Evolutionary conservation across 148 eudicot species (phyloP).

Genomic region (Fallopia convolvulus): DNA sequence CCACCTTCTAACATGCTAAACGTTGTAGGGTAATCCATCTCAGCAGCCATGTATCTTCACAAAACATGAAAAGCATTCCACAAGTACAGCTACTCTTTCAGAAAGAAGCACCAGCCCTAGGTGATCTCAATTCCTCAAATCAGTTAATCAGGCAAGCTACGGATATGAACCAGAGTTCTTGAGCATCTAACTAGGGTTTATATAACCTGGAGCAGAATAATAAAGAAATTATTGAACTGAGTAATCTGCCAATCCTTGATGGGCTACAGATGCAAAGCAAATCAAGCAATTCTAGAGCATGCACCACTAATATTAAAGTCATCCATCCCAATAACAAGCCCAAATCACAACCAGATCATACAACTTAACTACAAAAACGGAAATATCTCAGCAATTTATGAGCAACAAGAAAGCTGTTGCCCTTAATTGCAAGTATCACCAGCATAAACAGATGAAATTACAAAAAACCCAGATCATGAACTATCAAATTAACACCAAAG

Average conservation of each 20-base stretch:
- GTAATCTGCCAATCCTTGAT: neutral
- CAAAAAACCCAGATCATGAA: neutral
- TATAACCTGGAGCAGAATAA: conserved; percentile 6
- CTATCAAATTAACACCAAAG: neutral
- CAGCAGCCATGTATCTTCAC: conserved; percentile 14
- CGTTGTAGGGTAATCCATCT: conserved; percentile 14
- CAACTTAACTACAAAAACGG: neutral
- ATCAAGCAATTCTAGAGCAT: neutral
- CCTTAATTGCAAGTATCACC: neutral
- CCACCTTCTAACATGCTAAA: conserved; percentile 23
- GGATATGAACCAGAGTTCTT: neutral
- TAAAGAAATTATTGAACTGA: neutral
- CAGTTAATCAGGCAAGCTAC: neutral
- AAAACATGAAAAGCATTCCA: conserved; percentile 18
- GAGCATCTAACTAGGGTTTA: neutral
- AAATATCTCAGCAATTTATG: neutral
- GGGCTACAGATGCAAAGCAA: neutral
- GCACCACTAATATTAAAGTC: neutral
- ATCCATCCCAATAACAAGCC: neutral
- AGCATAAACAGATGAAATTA: neutral
- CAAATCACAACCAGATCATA: neutral
- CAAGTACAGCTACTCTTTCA: neutral
- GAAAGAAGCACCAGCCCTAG: conserved; percentile 4
- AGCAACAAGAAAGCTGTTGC: neutral
- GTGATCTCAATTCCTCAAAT: conserved; percentile 1